Evolutionary conservation across 2,329 filamentous ascomycete species (phyloP), one percentile per base, ranked within the genome.

Genomic region (Talaromyces sp.): DNA sequence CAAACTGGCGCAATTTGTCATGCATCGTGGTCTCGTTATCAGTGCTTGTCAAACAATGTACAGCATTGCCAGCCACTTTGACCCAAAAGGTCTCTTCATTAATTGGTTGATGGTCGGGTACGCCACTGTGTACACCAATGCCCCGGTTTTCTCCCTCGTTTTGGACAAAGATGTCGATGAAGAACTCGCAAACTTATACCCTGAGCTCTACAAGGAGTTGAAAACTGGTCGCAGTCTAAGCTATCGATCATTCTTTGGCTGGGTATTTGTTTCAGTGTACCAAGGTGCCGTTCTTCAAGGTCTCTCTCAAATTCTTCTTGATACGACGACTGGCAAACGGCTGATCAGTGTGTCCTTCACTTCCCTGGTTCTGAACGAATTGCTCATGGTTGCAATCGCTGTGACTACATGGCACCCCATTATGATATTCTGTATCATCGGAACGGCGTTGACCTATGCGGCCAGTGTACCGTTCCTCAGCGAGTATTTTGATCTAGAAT

Each of bases 71-170:
- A 88, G 91, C 61, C 85, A 89, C 62, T 97, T 97, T 71, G 91
- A 97, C 72, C 95, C 94, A 0, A 91, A 96, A 68, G 94, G 93
- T 31, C 80, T 99, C 9, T 99, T 97, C 81, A 91, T 88, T 79
- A 91, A 97, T 72, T 99, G 93, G 92, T 84, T 99, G 14, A 85
- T 99, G 65, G 94, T 99, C 12, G 94, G 94, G 54, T 99, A 99
- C 71, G 92, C 92, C 0, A 99, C 94, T 0, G 83, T 97, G 5
- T 99, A 99, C 78, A 99, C 94, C 17, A 96, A 95, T 73, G 83
- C 86, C 17, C 94, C 94, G 0, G 94, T 99, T 35, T 89, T 99
- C 71, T 95, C 90, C 0, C 86, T 99, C 7, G 92, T 97, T 1
- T 84, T 99, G 1, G 94, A 99, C 77, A 89, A 89, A 70, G 94